Evolutionary conservation across 768 basidiomycete species (phyloP), one percentile per base, ranked within the genome.

Genomic region (Collybia sp.): DNA sequence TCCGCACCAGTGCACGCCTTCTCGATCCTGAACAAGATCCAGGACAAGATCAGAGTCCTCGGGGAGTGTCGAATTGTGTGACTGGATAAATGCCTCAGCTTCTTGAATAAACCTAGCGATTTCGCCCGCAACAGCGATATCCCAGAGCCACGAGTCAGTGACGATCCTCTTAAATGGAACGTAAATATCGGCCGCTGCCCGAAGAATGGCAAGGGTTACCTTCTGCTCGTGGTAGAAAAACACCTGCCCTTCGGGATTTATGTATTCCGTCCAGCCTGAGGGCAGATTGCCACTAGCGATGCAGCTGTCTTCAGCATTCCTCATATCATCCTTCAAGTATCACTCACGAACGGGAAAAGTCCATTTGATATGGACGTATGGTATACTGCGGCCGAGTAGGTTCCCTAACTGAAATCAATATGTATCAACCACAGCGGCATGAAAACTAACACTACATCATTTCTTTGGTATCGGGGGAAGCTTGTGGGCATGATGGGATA

Each of bases 401-500:
- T n/a, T 37, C 10, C 13, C 35, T 37, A n/a, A n/a, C n/a, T n/a
- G n/a, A n/a, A n/a, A n/a, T n/a, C n/a, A n/a, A n/a, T n/a, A n/a
- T n/a, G 13, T 3, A n/a, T 13, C 4, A 10, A 18, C 35, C 13
- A 37, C 10, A 30, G n/a, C 31, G 32, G 44, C 19, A 15, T 3
- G 30, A 16, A 37, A 1, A 44, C 38, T 45, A 9, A 49, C 48
- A 40, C 30, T 4, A 46, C 13, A 16, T 17, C 19, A 5, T 25
- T 20, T 31, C 45, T 46, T 25, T 32, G 13, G 25, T 46, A 46
- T 25, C 37, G 39, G 5, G 42, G 48, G 6, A 47, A 18, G 11
- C 47, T 34, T 12, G 31, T 30, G 5, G 52, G 52, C 48, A 49
- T 47, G 25, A 44, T 38, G 1, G 52, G 52, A 34, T 49, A 53